These are phyloP conservation scores for Chrysanthemum lavandulifolium DNA, from an alignment of 129 eudicot species.

Conservation along the genomic window DNA sequence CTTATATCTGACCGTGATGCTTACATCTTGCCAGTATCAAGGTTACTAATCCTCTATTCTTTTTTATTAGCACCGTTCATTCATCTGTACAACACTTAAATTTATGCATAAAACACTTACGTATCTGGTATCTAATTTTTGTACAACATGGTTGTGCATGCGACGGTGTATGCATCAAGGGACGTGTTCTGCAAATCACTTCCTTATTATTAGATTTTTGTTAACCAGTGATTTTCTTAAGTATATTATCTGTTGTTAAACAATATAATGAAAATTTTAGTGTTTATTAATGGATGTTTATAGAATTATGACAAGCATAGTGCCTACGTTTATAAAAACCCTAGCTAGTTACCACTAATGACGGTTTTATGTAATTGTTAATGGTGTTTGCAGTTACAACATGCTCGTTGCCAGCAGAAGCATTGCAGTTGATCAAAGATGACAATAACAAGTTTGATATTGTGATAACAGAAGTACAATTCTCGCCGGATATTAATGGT, in stretches of 20 bases:
- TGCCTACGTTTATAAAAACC: too few species aligned
- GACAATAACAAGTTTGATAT: conserved; percentile 18
- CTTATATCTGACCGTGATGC: conserved; percentile 17
- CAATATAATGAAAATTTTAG: too few species aligned
- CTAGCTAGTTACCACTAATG: too few species aligned
- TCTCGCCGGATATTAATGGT: conserved; percentile 23
- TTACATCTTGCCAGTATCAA: conserved; percentile 24
- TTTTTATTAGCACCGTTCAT: not conserved
- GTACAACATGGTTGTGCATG: not conserved
- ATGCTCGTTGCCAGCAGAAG: conserved; percentile 22
- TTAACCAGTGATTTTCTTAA: too few species aligned
- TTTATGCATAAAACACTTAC: not conserved
- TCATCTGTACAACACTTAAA: not conserved
- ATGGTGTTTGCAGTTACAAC: conserved; percentile 19
- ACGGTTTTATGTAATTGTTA: not conserved
- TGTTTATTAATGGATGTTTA: too few species aligned
- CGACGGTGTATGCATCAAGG: not conserved
- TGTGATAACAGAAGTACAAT: conserved; percentile 4
- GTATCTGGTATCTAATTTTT: too few species aligned
- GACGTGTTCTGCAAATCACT: too few species aligned
- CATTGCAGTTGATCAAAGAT: conserved; percentile 20
- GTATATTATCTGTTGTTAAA: too few species aligned
- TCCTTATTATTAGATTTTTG: too few species aligned
- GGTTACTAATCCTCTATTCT: not conserved
- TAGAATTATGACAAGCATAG: too few species aligned